A percentile compares a stretch with the other conserved stretches of the same genome.
Evolutionary conservation across 371 early-diverging fungal species (phyloP).

Genomic region (Apophysomyces sp.): DNA sequence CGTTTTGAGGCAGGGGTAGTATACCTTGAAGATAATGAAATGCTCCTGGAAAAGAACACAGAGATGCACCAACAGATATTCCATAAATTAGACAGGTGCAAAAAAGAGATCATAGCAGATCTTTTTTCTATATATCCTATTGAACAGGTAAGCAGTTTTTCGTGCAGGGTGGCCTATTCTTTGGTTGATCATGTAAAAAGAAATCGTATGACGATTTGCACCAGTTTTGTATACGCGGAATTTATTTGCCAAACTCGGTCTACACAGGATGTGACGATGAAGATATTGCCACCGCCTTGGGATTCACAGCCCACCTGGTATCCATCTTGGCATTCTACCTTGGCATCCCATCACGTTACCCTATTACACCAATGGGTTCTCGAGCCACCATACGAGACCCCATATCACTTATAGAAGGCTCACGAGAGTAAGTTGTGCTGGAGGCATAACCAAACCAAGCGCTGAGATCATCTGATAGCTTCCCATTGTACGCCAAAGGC

Average conservation of each 20-base stretch:
- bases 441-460: background rate
- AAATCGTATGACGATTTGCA: slow-evolving; percentile 53
- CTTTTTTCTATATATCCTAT: slow-evolving; percentile 68
- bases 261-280: slow-evolving; percentile 67
- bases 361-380: slow-evolving; percentile 76
- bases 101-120: slow-evolving; percentile 59
- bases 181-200: slow-evolving; percentile 38
- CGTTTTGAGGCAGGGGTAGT: slow-evolving; percentile 33
- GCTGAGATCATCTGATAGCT: slow-evolving; percentile 51
- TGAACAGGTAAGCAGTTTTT: slow-evolving; percentile 46
- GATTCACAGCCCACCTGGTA: slow-evolving; percentile 72
- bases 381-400: slow-evolving; percentile 71
- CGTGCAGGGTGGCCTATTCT: slow-evolving; percentile 5
- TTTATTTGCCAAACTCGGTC: slow-evolving; percentile 66
- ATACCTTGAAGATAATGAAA: slow-evolving; percentile 46
- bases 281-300: slow-evolving; percentile 70
- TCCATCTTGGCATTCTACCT: slow-evolving; percentile 74
- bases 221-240: slow-evolving; percentile 62
- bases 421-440: slow-evolving; percentile 49
- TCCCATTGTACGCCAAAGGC: slow-evolving; percentile 75
- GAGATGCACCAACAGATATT: slow-evolving; percentile 44
- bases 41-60: slow-evolving; percentile 42
- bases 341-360: slow-evolving; percentile 73
- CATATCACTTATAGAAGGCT: slow-evolving; percentile 55
- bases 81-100: slow-evolving; percentile 41